Conservation (phyloP, 371 early-diverging fungal genomes). For the Nematocida displodere region DNA sequence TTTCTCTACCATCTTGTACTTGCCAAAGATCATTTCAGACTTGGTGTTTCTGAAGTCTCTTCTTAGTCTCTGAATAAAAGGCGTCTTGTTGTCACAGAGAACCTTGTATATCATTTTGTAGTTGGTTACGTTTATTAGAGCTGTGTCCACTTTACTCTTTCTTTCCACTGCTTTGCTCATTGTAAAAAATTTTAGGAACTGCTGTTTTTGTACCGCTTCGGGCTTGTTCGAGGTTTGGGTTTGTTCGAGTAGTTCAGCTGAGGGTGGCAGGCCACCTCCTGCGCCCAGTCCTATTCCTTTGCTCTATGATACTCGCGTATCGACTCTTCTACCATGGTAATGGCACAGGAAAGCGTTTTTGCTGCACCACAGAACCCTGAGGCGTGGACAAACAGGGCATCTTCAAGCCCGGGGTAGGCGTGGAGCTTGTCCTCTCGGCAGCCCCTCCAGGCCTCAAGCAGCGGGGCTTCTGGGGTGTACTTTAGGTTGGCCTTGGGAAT, state of each 20-base stretch:
- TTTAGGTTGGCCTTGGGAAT: conserved; percentile 71
- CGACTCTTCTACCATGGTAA: conserved; percentile 55
- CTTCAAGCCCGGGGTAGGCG: conserved; percentile 71
- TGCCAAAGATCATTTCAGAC: conserved; percentile 50
- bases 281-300: too few species aligned
- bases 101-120: conserved; percentile 38
- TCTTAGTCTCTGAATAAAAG: conserved; percentile 29
- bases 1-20: conserved; percentile 49
- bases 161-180: conserved; percentile 4
- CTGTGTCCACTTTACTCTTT: conserved; percentile 30
- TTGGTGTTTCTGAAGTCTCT: conserved; percentile 4
- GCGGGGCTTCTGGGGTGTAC: conserved; percentile 75
- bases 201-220: neutral
- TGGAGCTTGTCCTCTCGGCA: conserved; percentile 77
- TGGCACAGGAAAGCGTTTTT: conserved; percentile 53
- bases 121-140: neutral
- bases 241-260: too few species aligned
- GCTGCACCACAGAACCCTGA: conserved; percentile 69
- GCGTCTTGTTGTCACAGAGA: conserved; percentile 47
- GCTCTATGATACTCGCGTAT: conserved; percentile 30
- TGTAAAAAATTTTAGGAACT: neutral
- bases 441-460: conserved; percentile 89
- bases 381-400: conserved; percentile 85
- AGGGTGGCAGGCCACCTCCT: too few species aligned
- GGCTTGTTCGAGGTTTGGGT: too few species aligned